Conservation (phyloP, 306 rosid genomes). For the Cicer chorassanicum region DNA sequence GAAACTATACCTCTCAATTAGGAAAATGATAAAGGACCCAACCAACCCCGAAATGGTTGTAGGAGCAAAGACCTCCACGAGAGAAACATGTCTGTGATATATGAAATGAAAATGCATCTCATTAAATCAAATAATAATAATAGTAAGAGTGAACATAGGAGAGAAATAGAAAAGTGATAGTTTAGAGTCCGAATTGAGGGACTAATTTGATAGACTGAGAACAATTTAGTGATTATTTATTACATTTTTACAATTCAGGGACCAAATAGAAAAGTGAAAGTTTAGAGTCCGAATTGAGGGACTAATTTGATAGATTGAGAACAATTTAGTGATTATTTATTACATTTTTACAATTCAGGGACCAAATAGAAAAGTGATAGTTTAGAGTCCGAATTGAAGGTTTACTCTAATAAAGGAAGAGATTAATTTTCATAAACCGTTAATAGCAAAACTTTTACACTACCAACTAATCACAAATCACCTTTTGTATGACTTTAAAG, state of each 20-base stretch:
- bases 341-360: neutral
- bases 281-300: no score
- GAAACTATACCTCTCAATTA: neutral
- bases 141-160: neutral
- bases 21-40: neutral
- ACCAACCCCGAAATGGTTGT: neutral
- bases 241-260: neutral
- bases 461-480: no score
- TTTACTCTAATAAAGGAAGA: no score
- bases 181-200: no score
- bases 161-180: no score
- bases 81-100: neutral
- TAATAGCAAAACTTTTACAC: no score
- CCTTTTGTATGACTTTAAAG: no score
- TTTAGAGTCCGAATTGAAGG: neutral
- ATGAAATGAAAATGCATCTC: neutral
- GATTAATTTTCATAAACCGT: no score
- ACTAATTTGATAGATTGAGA: neutral
- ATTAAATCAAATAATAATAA: neutral
- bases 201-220: neutral
- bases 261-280: no score
- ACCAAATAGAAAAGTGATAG: neutral
- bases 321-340: neutral
- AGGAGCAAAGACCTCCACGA: constrained; percentile 4
- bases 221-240: neutral